Conservation (phyloP, 1,139 yeast species). For the Lipomyces yarrowii region DNA sequence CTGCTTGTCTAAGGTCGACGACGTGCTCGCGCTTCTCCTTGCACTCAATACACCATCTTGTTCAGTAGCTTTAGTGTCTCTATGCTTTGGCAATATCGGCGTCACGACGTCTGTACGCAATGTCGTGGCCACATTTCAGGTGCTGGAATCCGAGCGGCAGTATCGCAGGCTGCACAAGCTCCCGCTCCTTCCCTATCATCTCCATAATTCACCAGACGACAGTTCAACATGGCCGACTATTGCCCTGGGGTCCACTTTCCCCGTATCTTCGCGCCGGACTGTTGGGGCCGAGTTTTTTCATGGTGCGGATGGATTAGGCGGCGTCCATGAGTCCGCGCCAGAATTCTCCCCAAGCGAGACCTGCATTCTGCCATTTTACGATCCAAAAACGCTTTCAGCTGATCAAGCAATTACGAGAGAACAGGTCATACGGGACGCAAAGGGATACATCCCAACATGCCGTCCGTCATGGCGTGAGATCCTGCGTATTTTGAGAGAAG, state of each 20-base stretch:
- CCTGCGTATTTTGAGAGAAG: constrained; percentile 41
- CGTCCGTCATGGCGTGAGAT: constrained; percentile 39
- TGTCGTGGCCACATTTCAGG: constrained; percentile 43
- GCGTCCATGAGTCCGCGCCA: constrained; percentile 44
- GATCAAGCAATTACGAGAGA: constrained; percentile 87
- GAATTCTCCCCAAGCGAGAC: constrained; percentile 42
- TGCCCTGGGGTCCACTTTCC: constrained; percentile 42
- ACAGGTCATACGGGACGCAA: constrained; percentile 63
- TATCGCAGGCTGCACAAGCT: constrained; percentile 35
- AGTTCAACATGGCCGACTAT: constrained; percentile 39
- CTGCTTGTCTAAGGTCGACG: constrained; percentile 40
- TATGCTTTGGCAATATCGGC: constrained; percentile 48
- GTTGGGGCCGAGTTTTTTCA: constrained; percentile 48
- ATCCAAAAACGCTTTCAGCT: constrained; percentile 12
- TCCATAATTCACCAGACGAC: not conserved
- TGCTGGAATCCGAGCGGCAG: constrained; percentile 40
- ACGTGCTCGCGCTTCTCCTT: constrained; percentile 45
- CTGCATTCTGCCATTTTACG: constrained; percentile 41
- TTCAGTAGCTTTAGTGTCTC: constrained; percentile 44
- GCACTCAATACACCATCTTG: constrained; percentile 42
- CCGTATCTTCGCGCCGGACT: constrained; percentile 39
- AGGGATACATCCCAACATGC: constrained; percentile 34
- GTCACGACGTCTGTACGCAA: constrained; percentile 44
- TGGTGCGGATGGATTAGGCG: constrained; percentile 49
- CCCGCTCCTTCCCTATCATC: constrained; percentile 33